These are phyloP conservation scores for Cerioporus squamosus DNA, from an alignment of 1,284 basidiomycete genomes.

Conservation along the genomic window DNA sequence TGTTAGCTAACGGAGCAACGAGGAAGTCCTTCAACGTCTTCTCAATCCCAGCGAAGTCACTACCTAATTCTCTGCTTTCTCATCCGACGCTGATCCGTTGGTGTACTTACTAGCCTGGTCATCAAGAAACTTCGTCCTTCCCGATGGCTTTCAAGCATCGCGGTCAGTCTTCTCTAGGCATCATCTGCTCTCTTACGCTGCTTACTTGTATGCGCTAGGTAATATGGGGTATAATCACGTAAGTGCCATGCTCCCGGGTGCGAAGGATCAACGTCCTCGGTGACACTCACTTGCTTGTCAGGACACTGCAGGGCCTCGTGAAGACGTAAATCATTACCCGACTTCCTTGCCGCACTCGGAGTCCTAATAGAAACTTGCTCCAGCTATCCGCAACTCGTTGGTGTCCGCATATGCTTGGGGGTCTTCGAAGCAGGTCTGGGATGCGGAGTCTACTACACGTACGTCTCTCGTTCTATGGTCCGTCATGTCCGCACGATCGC, in stretches of 20 bases:
- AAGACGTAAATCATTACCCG: slow-evolving; percentile 48
- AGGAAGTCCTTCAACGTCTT: slow-evolving; percentile 68
- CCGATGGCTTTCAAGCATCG: slow-evolving; percentile 33
- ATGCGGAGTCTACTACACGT: slow-evolving; percentile 67
- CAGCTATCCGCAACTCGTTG: slow-evolving; percentile 64
- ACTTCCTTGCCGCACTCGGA: not conserved
- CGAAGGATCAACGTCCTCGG: not conserved
- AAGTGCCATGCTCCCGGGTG: slow-evolving; percentile 1
- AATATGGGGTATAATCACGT: slow-evolving; percentile 22
- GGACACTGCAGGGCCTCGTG: slow-evolving; percentile 65
- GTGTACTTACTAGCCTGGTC: slow-evolving; percentile 23
- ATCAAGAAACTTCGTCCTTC: slow-evolving; percentile 36
- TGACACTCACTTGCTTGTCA: slow-evolving; percentile 22
- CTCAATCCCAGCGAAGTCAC: slow-evolving; percentile 64
- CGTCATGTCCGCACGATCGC: not conserved
- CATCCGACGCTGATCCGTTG: too few relatives aligned
- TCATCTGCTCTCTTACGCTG: not conserved
- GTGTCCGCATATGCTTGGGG: slow-evolving; percentile 59
- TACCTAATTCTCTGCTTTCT: not conserved
- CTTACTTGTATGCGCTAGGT: slow-evolving; percentile 9
- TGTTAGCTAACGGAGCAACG: not conserved
- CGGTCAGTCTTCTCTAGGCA: slow-evolving; percentile 7
- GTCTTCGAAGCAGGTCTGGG: slow-evolving; percentile 72
- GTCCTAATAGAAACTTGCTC: not conserved
- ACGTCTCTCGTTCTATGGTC: slow-evolving; percentile 8